Base-by-base conservation (phyloP, 345 rosid genomes). In the Gossypium arboreum region DNA sequence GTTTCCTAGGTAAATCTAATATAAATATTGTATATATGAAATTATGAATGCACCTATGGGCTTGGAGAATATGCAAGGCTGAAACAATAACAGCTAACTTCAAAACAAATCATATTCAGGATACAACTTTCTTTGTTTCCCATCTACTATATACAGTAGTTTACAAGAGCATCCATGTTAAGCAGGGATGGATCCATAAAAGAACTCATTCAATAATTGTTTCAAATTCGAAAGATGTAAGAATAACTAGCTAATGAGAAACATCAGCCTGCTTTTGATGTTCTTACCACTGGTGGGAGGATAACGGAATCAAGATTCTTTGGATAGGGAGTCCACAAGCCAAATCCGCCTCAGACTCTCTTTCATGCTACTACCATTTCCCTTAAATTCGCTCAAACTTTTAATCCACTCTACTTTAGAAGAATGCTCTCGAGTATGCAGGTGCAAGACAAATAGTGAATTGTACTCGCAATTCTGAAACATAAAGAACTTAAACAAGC, bases 351-450 rank as follows among this genome's bases (percentile, higher is more conserved):
- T 74, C 88, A n/a, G 82, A 61, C 87, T 88, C 85, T 96, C 99
- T 77, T 81, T 91, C 92, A 93, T 82, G 22, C 81, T 79, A 80
- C 90, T 92, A 61, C 98, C 99, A 24, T 78, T 85, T 48, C 97
- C 98, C 84, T 84, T 82, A 24, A 93, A 89, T 74, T 96, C 98
- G 1, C 74, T 82, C 45, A 88, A 57, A 71, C 75, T 86, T 85
- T 93, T 96, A 55, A 92, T 98, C 99, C 99, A 96, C 84, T 93
- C 97, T 11, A 96, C 87, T 82, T 88, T 90, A 0, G 98, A 93
- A 57, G 99, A 96, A 87, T 96, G 99, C 83, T 96, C 99, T 47
- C 97, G 79, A 9, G 89, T 90, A 84, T 93, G 99, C 0, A 92
- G 95, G 82, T 96, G 97, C 81, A 96, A 82, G 75, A 88, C 79